Percentiles rank a stretch among this genome's conserved stretches.
These are phyloP conservation scores for Tetrapyrgos nigripes DNA, from an alignment of 1,284 basidiomycete species.

Conservation along the genomic window DNA sequence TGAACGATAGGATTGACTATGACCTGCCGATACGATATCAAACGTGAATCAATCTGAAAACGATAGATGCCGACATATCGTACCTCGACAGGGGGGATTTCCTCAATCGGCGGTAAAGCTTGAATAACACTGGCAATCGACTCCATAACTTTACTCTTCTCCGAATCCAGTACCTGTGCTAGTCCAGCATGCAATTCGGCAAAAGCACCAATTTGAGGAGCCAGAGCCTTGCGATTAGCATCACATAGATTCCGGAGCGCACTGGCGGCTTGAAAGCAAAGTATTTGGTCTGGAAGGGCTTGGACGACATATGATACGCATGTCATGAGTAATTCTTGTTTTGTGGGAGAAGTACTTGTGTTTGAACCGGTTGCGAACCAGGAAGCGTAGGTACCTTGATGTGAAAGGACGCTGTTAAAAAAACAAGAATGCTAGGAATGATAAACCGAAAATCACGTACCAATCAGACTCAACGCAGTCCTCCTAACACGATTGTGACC, in stretches of 20 bases:
- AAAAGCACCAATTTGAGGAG: constrained; percentile 84
- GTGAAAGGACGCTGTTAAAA: no score
- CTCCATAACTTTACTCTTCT: constrained; percentile 89
- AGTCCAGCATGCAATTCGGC: constrained; percentile 82
- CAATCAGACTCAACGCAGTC: constrained; percentile 76
- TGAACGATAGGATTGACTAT: constrained; percentile 80
- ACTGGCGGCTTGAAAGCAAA: constrained; percentile 80
- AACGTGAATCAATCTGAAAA: constrained; percentile 1
- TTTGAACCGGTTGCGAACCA: constrained; percentile 76
- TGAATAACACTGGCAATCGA: constrained; percentile 92
- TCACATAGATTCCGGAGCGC: constrained; percentile 87
- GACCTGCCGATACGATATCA: constrained; percentile 50
- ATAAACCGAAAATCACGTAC: constrained; percentile 52
- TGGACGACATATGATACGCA: constrained; percentile 78
- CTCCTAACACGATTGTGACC: constrained; percentile 73
- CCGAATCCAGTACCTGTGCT: constrained; percentile 78
- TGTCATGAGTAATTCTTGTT: constrained; percentile 56
- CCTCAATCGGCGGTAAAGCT: constrained; percentile 78
- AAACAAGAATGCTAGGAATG: no score
- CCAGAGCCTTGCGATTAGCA: constrained; percentile 80
- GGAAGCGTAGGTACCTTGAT: constrained; percentile 79
- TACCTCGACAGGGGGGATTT: constrained; percentile 81
- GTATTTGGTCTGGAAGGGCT: constrained; percentile 64
- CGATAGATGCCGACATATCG: constrained; percentile 19
- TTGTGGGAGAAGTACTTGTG: constrained; percentile 35